Evolutionary conservation across 1,284 basidiomycete genomes (phyloP).

Genomic region (Fomitopsis betulina): DNA sequence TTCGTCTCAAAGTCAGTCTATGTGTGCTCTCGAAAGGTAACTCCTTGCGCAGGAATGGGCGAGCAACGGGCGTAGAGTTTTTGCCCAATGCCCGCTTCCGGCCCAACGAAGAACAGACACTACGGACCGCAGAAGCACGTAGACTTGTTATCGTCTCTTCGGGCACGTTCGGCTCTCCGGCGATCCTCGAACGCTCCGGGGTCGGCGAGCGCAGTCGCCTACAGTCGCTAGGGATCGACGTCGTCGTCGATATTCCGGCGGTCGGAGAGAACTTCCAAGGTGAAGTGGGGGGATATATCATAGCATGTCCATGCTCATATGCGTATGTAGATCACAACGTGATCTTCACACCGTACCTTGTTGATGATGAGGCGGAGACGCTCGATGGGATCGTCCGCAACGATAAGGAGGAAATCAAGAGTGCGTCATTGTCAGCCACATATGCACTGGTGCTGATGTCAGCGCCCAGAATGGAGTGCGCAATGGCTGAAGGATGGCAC

Average conservation of each 20-base stretch:
- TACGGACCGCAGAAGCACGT: conserved; percentile 30
- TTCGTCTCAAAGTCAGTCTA: conserved; percentile 3
- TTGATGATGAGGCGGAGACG: conserved; percentile 36
- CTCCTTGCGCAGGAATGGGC: conserved; percentile 31
- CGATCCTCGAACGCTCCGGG: conserved; percentile 29
- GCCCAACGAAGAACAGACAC: conserved; percentile 16
- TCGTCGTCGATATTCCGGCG: conserved; percentile 46
- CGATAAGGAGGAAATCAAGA: conserved; percentile 28
- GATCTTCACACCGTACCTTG: conserved; percentile 31
- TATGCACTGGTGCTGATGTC: background rate
- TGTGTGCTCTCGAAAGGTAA: background rate
- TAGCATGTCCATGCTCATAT: background rate
- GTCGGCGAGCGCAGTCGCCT: conserved; percentile 28
- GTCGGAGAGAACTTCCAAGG: conserved; percentile 57
- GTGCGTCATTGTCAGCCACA: conserved; percentile 18
- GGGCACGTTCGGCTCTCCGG: conserved; percentile 27
- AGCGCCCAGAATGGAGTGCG: conserved; percentile 29
- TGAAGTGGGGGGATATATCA: conserved; percentile 9
- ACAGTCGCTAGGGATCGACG: conserved; percentile 33
- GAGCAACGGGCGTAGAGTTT: conserved; percentile 56
- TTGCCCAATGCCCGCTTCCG: conserved; percentile 29
- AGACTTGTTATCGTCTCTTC: conserved; percentile 45
- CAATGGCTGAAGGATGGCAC: conserved; percentile 42
- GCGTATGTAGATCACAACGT: conserved; percentile 39
- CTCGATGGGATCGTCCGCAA: conserved; percentile 39